Evolutionary conservation across 1,284 basidiomycete species (phyloP).

Genomic region (Trichosporon inkin): DNA sequence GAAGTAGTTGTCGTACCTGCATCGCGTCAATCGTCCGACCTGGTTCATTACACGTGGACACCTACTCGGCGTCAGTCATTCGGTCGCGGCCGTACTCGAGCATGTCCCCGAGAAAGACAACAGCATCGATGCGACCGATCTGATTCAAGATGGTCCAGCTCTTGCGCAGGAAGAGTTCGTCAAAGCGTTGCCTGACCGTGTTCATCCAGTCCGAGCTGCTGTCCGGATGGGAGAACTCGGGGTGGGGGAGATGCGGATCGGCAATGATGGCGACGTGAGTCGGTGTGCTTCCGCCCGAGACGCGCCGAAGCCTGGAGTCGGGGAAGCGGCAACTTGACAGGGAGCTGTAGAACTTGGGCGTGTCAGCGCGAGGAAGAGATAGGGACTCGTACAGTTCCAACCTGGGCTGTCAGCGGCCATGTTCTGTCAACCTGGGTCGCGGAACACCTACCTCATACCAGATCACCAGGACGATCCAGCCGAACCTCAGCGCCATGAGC

Average conservation of each 20-base stretch:
- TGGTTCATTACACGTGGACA: conserved; percentile 22
- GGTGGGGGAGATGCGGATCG: conserved; percentile 70
- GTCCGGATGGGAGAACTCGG: conserved; percentile 52
- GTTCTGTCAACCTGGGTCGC: conserved; percentile 20
- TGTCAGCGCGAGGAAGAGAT: background rate
- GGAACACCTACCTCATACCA: conserved; percentile 64
- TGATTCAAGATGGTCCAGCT: conserved; percentile 64
- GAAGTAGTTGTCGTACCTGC: conserved; percentile 62
- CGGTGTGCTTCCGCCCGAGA: conserved; percentile 32
- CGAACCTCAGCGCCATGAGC: conserved; percentile 53
- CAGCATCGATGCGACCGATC: conserved; percentile 61
- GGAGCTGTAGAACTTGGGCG: conserved; percentile 46
- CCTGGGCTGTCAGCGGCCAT: conserved; percentile 25
- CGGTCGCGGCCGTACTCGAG: conserved; percentile 64
- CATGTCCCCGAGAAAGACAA: conserved; percentile 79
- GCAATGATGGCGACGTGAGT: conserved; percentile 68
- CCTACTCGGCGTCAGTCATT: conserved; percentile 63
- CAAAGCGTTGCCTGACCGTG: conserved; percentile 56
- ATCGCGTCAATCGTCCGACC: conserved; percentile 1
- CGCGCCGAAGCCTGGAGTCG: conserved; percentile 35
- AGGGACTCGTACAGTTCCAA: conserved; percentile 41
- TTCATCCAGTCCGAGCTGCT: conserved; percentile 41
- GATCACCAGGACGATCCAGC: conserved; percentile 61
- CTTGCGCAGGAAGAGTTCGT: conserved; percentile 68
- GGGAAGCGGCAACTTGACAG: conserved; percentile 49